Conservation (phyloP, 108 stramenopile species). For the Cylindrotheca fusiformis region DNA sequence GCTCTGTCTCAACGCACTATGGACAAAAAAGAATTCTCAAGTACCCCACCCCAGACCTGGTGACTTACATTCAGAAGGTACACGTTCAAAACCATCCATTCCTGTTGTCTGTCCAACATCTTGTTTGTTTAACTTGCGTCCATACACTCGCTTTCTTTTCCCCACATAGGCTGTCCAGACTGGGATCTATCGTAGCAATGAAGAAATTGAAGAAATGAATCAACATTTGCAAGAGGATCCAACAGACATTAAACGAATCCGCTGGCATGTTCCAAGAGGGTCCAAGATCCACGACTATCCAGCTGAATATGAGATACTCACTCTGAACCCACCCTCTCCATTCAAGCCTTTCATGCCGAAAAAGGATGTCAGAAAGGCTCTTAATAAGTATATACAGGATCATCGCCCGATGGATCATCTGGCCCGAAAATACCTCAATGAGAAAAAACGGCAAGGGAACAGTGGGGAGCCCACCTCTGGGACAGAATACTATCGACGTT, state of each 20-base stretch:
- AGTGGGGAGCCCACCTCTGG: conserved; percentile 32
- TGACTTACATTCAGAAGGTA: conserved; percentile 40
- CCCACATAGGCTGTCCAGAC: conserved; percentile 36
- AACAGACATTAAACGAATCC: conserved; percentile 32
- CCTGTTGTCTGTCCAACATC: too few species aligned
- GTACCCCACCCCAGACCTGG: conserved; percentile 25
- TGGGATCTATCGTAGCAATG: conserved; percentile 38
- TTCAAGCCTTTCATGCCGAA: conserved; percentile 50
- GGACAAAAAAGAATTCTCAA: conserved; percentile 47
- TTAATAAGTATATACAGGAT: conserved; percentile 34
- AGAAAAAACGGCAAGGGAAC: conserved; percentile 14
- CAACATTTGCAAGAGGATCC: conserved; percentile 22
- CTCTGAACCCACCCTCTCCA: conserved; percentile 73
- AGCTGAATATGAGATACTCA: conserved; percentile 70
- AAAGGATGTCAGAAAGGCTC: conserved; percentile 31
- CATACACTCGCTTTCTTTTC: too few species aligned
- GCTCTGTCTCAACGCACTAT: conserved; percentile 28
- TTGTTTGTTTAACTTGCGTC: too few species aligned
- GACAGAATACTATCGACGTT: conserved; percentile 67
- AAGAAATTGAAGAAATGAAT: conserved; percentile 41
- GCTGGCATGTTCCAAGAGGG: conserved; percentile 43
- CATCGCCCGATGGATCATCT: conserved; percentile 51
- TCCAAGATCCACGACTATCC: conserved; percentile 64
- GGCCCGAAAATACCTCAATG: conserved; percentile 52
- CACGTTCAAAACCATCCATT: too few species aligned